Conservation (phyloP, 2,329 filamentous ascomycete genomes). For the Xylariaceae sp. region DNA sequence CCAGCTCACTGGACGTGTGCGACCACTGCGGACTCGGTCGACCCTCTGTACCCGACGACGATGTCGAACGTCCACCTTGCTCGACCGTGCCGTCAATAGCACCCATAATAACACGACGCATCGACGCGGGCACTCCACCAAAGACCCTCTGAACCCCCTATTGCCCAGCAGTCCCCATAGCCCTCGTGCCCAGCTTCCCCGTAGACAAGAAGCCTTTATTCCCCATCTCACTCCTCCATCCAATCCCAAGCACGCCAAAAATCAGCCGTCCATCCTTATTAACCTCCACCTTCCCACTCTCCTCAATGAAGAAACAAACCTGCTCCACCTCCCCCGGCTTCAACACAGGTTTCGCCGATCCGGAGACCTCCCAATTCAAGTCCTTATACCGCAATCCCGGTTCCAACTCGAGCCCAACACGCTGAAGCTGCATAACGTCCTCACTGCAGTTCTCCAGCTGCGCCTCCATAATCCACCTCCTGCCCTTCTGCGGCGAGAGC, state of each 20-base stretch:
- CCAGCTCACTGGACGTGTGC: too few species aligned
- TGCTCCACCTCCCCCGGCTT: slow-evolving; percentile 64
- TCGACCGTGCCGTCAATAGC: too few species aligned
- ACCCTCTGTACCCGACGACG: too few species aligned
- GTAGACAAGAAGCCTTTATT: slow-evolving; percentile 85
- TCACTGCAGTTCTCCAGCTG: slow-evolving; percentile 95
- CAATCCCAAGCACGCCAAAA: slow-evolving; percentile 79
- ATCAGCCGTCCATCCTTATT: slow-evolving; percentile 59
- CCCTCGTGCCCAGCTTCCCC: slow-evolving; percentile 67
- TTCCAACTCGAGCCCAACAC: slow-evolving; percentile 54
- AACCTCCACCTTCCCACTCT: slow-evolving; percentile 44
- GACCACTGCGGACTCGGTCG: too few species aligned
- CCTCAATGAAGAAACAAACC: slow-evolving; percentile 61
- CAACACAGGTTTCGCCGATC: slow-evolving; percentile 50
- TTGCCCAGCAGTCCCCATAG: slow-evolving; percentile 26
- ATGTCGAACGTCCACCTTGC: too few species aligned
- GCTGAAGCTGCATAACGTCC: slow-evolving; percentile 74
- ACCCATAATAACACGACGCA: too few species aligned
- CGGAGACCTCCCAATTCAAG: slow-evolving; percentile 54
- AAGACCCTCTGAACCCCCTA: neutral
- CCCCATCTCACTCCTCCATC: slow-evolving; percentile 88
- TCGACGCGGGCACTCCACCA: neutral
- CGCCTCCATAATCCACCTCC: slow-evolving; percentile 78
- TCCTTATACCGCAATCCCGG: slow-evolving; percentile 50
- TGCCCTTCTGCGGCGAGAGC: slow-evolving; percentile 16